These are phyloP conservation scores for Acer campestre DNA, from an alignment of 345 rosid species.

Conservation along the genomic window DNA sequence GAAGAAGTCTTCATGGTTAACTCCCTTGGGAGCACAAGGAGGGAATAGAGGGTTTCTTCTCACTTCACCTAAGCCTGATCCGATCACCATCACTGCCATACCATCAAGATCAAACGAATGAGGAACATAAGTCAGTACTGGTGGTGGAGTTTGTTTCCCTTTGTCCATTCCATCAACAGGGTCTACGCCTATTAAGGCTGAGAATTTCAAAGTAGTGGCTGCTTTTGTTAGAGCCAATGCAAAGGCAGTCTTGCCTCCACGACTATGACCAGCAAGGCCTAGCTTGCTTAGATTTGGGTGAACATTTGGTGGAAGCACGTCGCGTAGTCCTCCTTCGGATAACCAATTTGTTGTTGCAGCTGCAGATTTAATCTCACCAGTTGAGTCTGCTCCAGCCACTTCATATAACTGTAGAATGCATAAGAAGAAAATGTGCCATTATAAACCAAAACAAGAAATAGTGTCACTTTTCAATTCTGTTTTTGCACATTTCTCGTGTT, in stretches of 20 bases:
- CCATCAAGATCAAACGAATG: conserved; percentile 64
- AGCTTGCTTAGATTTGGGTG: conserved; percentile 60
- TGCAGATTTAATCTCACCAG: conserved; percentile 60
- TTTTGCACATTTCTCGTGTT: background rate
- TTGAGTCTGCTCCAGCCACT: conserved; percentile 70
- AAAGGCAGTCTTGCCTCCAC: conserved; percentile 88
- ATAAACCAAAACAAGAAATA: background rate
- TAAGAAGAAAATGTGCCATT: background rate
- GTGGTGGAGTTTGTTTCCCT: conserved; percentile 78
- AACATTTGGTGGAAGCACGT: conserved; percentile 55
- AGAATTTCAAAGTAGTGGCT: conserved; percentile 44
- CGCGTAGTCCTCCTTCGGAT: conserved; percentile 48
- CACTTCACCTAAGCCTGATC: conserved; percentile 73
- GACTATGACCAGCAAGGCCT: conserved; percentile 81
- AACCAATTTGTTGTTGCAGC: conserved; percentile 65
- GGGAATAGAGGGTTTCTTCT: conserved; percentile 54
- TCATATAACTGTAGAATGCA: conserved; percentile 50
- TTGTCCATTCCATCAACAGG: conserved; percentile 78
- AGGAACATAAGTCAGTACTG: conserved; percentile 64
- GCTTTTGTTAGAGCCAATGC: conserved; percentile 56
- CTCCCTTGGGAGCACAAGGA: conserved; percentile 79
- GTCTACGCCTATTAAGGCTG: conserved; percentile 77
- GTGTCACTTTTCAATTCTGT: background rate
- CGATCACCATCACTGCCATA: conserved; percentile 64
- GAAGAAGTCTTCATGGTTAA: conserved; percentile 72